phyloP scores from a whole-genome alignment of 2,329 filamentous ascomycete species.

The Pseudogymnoascus pannorum region DNA sequence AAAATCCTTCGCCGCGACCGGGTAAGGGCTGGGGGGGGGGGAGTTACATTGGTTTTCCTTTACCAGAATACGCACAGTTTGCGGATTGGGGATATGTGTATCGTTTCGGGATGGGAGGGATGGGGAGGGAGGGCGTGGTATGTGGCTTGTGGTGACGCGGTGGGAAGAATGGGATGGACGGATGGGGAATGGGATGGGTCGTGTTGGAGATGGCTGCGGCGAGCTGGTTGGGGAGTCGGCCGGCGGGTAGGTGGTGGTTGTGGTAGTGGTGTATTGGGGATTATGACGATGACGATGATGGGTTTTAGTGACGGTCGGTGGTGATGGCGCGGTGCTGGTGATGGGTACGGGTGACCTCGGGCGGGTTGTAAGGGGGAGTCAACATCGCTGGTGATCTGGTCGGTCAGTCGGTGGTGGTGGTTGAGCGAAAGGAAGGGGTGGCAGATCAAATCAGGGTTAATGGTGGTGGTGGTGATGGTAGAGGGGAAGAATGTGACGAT shows the following conservation, averaged over 20 bases:
- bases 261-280: not conserved
- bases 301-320: not conserved
- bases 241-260: not conserved
- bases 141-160: not conserved
- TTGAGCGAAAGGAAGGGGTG: not conserved
- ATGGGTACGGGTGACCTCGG: not conserved
- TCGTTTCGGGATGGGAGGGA: not conserved
- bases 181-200: not conserved
- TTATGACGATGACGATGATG: not conserved
- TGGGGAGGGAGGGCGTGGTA: not conserved
- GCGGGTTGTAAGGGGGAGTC: not conserved
- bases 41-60: not conserved
- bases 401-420: not conserved
- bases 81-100: too few relatives aligned
- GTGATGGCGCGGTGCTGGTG: not conserved
- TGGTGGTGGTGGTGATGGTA: too few relatives aligned
- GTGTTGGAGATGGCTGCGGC: not conserved
- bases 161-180: not conserved
- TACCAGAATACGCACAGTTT: not conserved
- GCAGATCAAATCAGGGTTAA: not conserved
- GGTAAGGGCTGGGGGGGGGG: too few relatives aligned
- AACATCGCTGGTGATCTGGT: not conserved
- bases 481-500: not conserved
- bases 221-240: not conserved
- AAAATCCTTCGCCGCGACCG: not conserved